Conservation (phyloP, 768 basidiomycete genomes). For the Aureoboletus auriporus region DNA sequence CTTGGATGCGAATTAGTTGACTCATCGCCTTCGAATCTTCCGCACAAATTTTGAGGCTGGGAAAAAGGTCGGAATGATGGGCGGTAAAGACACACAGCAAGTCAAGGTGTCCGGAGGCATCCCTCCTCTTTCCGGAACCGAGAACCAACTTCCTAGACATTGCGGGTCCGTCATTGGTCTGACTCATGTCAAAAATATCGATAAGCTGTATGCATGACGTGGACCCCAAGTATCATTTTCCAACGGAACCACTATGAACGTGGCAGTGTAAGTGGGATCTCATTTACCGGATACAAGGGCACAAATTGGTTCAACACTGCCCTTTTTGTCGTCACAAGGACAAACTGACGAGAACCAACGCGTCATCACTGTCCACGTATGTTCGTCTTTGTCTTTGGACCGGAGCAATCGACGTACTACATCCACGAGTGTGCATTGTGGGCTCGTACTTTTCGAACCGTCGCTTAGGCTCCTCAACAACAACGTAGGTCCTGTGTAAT, state of each 20-base stretch:
- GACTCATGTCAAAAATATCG: background rate
- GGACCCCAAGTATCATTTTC: too few relatives aligned
- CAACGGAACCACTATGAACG: background rate
- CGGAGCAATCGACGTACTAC: background rate
- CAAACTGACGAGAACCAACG: background rate
- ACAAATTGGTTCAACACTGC: slow-evolving; percentile 4
- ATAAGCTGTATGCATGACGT: too few relatives aligned
- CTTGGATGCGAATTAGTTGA: slow-evolving; percentile 12
- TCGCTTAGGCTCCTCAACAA: too few relatives aligned
- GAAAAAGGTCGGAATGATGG: background rate
- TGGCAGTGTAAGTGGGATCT: slow-evolving; percentile 4
- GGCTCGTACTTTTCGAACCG: too few relatives aligned
- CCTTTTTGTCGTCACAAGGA: background rate
- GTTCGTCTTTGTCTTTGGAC: background rate
- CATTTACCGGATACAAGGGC: background rate
- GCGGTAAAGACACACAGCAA: slow-evolving; percentile 6
- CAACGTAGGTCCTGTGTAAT: too few relatives aligned
- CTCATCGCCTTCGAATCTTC: slow-evolving; percentile 14
- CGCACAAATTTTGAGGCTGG: background rate
- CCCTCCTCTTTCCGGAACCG: slow-evolving; percentile 3
- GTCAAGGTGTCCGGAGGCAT: slow-evolving; percentile 16
- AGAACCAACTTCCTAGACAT: background rate
- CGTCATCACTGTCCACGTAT: too few relatives aligned
- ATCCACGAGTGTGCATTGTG: too few relatives aligned
- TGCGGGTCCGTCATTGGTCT: slow-evolving; percentile 4